Base-by-base conservation (phyloP, 805 yeast genomes). In the Metschnikowia gruessii region DNA sequence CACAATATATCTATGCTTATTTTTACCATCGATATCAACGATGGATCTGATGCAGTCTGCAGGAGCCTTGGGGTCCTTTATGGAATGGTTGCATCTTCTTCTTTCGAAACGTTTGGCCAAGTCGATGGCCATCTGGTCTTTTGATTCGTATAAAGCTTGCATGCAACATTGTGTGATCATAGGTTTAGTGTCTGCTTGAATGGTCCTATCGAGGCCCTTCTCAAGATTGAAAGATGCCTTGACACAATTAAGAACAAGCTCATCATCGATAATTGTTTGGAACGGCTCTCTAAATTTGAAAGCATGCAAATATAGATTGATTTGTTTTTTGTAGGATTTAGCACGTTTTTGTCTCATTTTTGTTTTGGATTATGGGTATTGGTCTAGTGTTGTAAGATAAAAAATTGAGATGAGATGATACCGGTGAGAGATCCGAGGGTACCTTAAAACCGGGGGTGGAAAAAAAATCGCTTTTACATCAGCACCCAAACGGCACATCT, bases 91-190 rank as follows among this genome's bases (percentile, higher is more conserved):
- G 66, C 99, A 94, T 56, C 96, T 81, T 68, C 99, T 81, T 68
- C 97, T 82, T 66, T 94, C 99, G 55, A 85, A 85, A 2, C 72
- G 61, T 63, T 90, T 94, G 8, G 96, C 98, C 30, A 84, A 58
- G 26, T 79, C 85, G 39, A 94, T 87, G 1, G 95, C 96, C 4
- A 69, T 73, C 57, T 87, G 91, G 58, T 87, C 79, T 21, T 79
- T 78, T 4, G 85, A 74, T 37, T 76, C 75, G 64, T 94, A 94
- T 26, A 94, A 70, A 16, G 87, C 85, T 61, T 89, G 89, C 76
- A 94, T 88, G 57, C 96, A 87, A 63, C 99, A 94, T 65, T 94
- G 98, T 2, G 99, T 89, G 45, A 94, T 86, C 95, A 94, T 72
- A 17, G 88, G 87, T 60, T 92, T 94, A 26, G 83, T 80, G 57